Percentiles rank a stretch among this genome's conserved stretches.
Conservation (phyloP, 192 early-diverging fungal species). For the Helicostylum pulchrum region DNA sequence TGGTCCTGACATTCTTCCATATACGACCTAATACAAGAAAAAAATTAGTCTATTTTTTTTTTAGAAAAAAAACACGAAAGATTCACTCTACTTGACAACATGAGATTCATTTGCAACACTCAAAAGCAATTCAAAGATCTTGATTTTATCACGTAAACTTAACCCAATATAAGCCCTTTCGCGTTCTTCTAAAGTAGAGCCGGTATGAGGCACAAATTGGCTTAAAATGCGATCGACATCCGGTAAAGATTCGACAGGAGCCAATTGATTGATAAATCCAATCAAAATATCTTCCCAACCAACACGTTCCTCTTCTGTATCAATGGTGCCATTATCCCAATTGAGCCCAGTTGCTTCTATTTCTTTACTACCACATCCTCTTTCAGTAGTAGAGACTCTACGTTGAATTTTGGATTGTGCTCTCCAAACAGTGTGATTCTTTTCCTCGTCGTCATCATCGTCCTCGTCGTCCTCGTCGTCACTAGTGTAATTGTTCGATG, state of each 20-base stretch:
- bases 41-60: not conserved
- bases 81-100: constrained; percentile 43
- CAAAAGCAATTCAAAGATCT: constrained; percentile 57
- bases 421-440: not conserved
- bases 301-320: constrained; percentile 29
- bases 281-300: constrained; percentile 51
- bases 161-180: constrained; percentile 37
- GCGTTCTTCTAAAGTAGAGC: constrained; percentile 38
- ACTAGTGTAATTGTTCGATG: not conserved
- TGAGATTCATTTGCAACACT: constrained; percentile 60
- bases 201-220: constrained; percentile 41
- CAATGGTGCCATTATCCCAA: constrained; percentile 44
- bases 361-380: constrained; percentile 36
- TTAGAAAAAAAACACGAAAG: not conserved
- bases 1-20: constrained; percentile 74
- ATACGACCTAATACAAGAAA: constrained; percentile 50
- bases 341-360: constrained; percentile 38
- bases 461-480: not conserved
- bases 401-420: not conserved
- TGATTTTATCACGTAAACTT: constrained; percentile 53
- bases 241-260: constrained; percentile 36
- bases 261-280: constrained; percentile 52
- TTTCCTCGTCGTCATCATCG: not conserved
- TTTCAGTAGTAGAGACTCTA: not conserved
- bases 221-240: constrained; percentile 46